Conservation (phyloP, 192 early-diverging fungal genomes). For the Phlyctochytrium arcticum region DNA sequence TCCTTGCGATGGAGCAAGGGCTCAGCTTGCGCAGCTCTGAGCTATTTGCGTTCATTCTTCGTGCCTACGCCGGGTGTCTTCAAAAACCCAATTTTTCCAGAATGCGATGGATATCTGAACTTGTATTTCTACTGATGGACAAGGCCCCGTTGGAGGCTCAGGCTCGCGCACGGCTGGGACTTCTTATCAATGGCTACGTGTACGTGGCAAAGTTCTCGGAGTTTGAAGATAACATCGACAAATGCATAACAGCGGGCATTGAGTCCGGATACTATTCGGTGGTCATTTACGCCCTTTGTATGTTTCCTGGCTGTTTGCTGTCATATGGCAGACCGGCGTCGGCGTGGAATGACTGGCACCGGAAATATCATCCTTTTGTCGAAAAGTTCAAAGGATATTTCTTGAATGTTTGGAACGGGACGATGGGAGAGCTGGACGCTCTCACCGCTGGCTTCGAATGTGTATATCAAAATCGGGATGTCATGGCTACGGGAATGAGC, state of each 20-base stretch:
- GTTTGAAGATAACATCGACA: slow-evolving; percentile 15
- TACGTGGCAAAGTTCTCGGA: slow-evolving; percentile 9
- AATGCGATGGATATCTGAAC: slow-evolving; percentile 18
- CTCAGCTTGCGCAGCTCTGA: slow-evolving; percentile 1
- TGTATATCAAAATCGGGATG: slow-evolving; percentile 12
- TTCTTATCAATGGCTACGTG: slow-evolving; percentile 4
- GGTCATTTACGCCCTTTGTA: slow-evolving; percentile 14
- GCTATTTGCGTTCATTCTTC: slow-evolving; percentile 10
- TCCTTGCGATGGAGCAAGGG: slow-evolving; percentile 1
- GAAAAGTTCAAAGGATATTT: slow-evolving; percentile 19
- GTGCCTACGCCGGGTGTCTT: slow-evolving; percentile 8
- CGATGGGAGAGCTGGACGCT: slow-evolving; percentile 13
- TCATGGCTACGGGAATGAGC: slow-evolving; percentile 24
- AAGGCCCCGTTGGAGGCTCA: slow-evolving; percentile 2
- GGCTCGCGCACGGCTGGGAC: slow-evolving; percentile 18
- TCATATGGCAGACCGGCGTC: slow-evolving; percentile 14
- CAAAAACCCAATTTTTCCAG: not conserved
- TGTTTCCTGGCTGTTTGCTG: slow-evolving; percentile 2
- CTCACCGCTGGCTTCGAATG: slow-evolving; percentile 3
- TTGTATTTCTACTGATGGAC: slow-evolving; percentile 4
- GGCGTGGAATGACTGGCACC: slow-evolving; percentile 6
- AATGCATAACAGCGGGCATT: slow-evolving; percentile 13
- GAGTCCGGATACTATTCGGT: slow-evolving; percentile 19
- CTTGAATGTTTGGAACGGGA: slow-evolving; percentile 18
- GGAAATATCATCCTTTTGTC: slow-evolving; percentile 18